Conservation (phyloP, 192 early-diverging fungal species). For the Backusella liffmaniae region DNA sequence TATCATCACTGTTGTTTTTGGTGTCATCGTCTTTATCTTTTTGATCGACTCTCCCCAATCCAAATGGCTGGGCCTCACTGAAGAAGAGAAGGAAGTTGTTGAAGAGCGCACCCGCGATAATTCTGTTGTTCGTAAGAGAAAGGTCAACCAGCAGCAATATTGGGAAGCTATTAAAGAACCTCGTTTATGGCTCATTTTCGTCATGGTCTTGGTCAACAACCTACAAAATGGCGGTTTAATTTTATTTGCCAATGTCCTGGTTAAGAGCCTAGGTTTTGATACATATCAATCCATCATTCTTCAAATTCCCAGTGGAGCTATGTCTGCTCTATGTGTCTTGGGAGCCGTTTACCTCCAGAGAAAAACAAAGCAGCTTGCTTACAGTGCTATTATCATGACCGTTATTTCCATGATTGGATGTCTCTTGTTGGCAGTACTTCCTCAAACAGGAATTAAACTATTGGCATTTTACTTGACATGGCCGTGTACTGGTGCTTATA, state of each 20-base stretch:
- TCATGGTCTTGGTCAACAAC: neutral
- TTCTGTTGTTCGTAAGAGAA: neutral
- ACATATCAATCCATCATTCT: neutral
- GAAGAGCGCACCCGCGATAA: slow-evolving; percentile 26
- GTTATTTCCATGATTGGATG: neutral
- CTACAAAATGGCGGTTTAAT: slow-evolving; percentile 27
- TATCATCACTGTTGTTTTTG: slow-evolving; percentile 9
- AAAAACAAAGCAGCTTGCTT: neutral
- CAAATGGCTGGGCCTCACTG: neutral
- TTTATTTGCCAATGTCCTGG: slow-evolving; percentile 15
- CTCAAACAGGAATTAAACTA: neutral
- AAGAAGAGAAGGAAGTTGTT: slow-evolving; percentile 21
- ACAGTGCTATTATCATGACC: neutral
- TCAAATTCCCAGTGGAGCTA: neutral
- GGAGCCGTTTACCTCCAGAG: neutral
- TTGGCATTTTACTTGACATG: neutral
- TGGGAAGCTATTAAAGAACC: slow-evolving; percentile 27
- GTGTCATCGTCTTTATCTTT: slow-evolving; percentile 22
- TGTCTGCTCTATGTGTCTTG: neutral
- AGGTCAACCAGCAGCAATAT: slow-evolving; percentile 15
- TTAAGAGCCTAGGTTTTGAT: slow-evolving; percentile 14
- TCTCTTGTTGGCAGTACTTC: neutral
- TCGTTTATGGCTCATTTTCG: slow-evolving; percentile 13
- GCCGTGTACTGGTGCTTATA: neutral
- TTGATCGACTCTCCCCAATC: slow-evolving; percentile 23